Conservation (phyloP, 1,284 basidiomycete species). For the Fomitopsis schrenkii region DNA sequence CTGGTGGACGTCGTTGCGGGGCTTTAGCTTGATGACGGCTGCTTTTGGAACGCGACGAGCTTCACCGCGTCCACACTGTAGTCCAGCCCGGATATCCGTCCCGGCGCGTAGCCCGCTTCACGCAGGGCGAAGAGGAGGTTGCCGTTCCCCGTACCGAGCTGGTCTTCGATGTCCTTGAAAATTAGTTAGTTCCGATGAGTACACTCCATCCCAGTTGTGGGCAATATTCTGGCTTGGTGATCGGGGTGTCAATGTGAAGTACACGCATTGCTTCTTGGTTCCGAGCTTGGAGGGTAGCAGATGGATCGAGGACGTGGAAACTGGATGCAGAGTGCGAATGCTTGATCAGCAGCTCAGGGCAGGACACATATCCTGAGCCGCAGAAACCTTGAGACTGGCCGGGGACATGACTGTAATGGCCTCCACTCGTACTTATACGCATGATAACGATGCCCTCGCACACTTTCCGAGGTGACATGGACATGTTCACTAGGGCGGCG, state of each 20-base stretch:
- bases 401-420: too few species aligned
- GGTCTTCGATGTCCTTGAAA: conserved; percentile 80
- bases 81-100: conserved; percentile 67
- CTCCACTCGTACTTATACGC: too few species aligned
- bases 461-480: too few species aligned
- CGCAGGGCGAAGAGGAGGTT: conserved; percentile 72
- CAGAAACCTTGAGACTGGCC: too few species aligned
- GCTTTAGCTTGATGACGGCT: conserved; percentile 21
- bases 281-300: conserved; percentile 40
- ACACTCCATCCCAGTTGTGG: conserved; percentile 68
- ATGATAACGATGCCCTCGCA: too few species aligned
- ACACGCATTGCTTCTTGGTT: conserved; percentile 41
- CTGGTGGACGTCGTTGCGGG: conserved; percentile 52
- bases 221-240: background rate
- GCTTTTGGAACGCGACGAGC: conserved; percentile 69
- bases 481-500: too few species aligned
- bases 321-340: conserved; percentile 7
- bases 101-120: conserved; percentile 59
- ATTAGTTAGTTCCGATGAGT: conserved; percentile 67
- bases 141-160: conserved; percentile 87
- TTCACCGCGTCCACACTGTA: conserved; percentile 75
- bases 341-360: conserved; percentile 25
- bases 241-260: background rate
- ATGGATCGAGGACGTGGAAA: conserved; percentile 22
- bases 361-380: background rate